phyloP scores from a whole-genome alignment of 1,284 basidiomycete genomes.

The Marasmius tenuissimus region DNA sequence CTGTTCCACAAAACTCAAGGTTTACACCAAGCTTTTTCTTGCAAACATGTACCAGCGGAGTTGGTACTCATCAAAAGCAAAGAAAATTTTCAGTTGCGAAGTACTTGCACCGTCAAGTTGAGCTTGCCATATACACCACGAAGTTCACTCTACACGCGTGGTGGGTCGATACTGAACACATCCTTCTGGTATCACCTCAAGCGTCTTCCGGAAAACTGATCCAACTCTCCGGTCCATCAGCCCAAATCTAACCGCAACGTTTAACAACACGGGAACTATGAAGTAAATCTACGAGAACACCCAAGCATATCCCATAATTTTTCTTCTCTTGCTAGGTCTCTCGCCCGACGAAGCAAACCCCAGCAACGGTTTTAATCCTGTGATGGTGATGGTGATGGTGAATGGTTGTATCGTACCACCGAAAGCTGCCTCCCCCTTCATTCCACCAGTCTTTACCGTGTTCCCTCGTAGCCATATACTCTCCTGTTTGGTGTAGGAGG shows the following conservation, averaged over 20 bases:
- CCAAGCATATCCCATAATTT: conserved; percentile 5
- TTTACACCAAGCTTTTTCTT: no score
- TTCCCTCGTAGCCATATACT: not conserved
- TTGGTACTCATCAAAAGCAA: no score
- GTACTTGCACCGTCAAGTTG: no score
- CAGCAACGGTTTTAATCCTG: not conserved
- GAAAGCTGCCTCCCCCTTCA: not conserved
- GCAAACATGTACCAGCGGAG: no score
- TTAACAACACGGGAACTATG: conserved; percentile 2
- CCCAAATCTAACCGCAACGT: not conserved
- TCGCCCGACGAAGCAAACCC: not conserved
- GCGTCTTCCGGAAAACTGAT: not conserved
- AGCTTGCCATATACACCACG: no score
- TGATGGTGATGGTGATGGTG: no score
- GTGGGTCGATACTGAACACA: not conserved
- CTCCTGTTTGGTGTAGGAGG: conserved; percentile 4
- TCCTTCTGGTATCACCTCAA: not conserved
- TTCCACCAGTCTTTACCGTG: not conserved
- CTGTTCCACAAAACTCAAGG: no score
- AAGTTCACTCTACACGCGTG: no score
- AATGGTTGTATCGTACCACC: conserved; percentile 3
- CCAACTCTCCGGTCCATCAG: not conserved
- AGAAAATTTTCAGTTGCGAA: no score
- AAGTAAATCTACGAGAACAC: not conserved
- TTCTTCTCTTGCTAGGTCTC: not conserved